Evolutionary conservation across 2,329 filamentous ascomycete genomes (phyloP).

Genomic region (Exophiala viscosa): DNA sequence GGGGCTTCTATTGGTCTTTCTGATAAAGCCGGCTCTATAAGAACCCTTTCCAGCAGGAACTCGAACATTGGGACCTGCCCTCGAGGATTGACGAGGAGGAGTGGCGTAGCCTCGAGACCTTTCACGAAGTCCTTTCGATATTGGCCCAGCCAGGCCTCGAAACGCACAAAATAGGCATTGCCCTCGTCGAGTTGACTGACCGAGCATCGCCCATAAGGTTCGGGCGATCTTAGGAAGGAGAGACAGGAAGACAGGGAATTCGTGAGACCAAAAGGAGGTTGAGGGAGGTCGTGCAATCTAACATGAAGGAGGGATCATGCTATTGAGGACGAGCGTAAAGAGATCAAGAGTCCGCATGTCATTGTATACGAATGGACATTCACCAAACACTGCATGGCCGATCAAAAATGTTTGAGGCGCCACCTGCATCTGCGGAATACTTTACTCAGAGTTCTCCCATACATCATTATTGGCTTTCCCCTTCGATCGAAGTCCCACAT

Average conservation of each 20-base stretch:
- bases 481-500: too few relatives aligned
- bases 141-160: slow-evolving; percentile 20
- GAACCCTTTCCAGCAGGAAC: not conserved
- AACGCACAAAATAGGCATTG: slow-evolving; percentile 43
- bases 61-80: not conserved
- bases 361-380: not conserved
- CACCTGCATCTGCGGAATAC: too few relatives aligned
- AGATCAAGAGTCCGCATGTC: not conserved
- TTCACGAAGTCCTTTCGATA: slow-evolving; percentile 24
- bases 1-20: too few relatives aligned
- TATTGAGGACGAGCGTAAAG: too few relatives aligned
- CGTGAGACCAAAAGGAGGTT: too few relatives aligned
- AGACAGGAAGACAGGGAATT: not conserved
- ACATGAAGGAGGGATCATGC: too few relatives aligned
- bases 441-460: too few relatives aligned
- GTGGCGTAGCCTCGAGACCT: slow-evolving; percentile 32
- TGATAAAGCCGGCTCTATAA: too few relatives aligned
- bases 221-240: not conserved
- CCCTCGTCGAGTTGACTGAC: slow-evolving; percentile 11
- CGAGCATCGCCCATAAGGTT: slow-evolving; percentile 13
- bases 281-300: too few relatives aligned
- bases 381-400: too few relatives aligned
- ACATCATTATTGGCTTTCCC: too few relatives aligned
- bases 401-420: too few relatives aligned
- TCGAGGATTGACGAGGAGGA: slow-evolving; percentile 5